These are phyloP conservation scores for Nemania sp. DNA, from an alignment of 2,329 filamentous ascomycete species.

Conservation along the genomic window DNA sequence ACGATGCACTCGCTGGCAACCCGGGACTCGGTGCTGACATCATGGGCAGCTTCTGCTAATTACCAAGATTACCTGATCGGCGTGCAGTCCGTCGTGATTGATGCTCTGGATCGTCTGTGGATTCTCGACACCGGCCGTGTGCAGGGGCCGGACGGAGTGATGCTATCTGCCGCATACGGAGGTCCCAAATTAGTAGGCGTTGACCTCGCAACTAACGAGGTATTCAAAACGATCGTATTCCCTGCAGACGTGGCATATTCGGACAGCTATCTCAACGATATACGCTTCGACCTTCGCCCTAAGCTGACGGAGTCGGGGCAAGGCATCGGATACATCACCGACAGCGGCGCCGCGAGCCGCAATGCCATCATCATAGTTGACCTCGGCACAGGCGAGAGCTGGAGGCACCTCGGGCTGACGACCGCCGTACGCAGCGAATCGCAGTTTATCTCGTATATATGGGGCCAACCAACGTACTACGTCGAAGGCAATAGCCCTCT, in stretches of 20 bases:
- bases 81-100: constrained; percentile 57
- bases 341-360: constrained; percentile 52
- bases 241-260: constrained; percentile 48
- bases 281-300: constrained; percentile 56
- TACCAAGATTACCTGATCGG: constrained; percentile 55
- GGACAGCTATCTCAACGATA: constrained; percentile 57
- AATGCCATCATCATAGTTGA: constrained; percentile 57
- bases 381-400: constrained; percentile 52
- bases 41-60: constrained; percentile 45
- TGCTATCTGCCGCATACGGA: constrained; percentile 50
- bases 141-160: constrained; percentile 43
- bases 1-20: neutral
- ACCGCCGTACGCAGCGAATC: constrained; percentile 46
- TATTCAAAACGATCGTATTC: constrained; percentile 57
- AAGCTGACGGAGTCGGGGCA: constrained; percentile 46
- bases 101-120: constrained; percentile 55
- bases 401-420: constrained; percentile 53
- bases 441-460: constrained; percentile 53
- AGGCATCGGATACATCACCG: constrained; percentile 58
- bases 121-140: constrained; percentile 56
- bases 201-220: constrained; percentile 48
- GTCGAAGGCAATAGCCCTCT: constrained; percentile 43
- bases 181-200: constrained; percentile 57
- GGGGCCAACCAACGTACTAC: constrained; percentile 53
- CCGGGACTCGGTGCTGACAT: neutral